These are phyloP conservation scores for Ambispora gerdemannii DNA, from an alignment of 192 early-diverging fungal genomes.

Conservation along the genomic window DNA sequence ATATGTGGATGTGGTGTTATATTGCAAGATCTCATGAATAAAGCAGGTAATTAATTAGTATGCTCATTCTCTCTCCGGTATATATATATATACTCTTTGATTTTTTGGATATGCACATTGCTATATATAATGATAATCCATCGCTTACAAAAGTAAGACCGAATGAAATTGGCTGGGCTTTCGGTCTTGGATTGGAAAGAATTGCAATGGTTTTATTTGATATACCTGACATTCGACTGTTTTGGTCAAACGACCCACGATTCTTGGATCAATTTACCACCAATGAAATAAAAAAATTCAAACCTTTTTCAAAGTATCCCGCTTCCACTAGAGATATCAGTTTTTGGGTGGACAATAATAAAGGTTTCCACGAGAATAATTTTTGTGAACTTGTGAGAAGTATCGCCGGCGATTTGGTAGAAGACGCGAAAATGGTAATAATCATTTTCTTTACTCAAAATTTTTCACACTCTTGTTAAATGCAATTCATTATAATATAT, in stretches of 20 bases:
- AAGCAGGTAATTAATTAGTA: conserved; percentile 45
- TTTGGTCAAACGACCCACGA: conserved; percentile 88
- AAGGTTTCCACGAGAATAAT: conserved; percentile 86
- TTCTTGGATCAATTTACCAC: conserved; percentile 81
- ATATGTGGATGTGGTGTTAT: conserved; percentile 92
- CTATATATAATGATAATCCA: not conserved
- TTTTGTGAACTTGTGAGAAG: conserved; percentile 89
- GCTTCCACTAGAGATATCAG: conserved; percentile 93
- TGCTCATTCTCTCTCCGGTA: too few relatives aligned
- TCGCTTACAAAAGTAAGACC: conserved; percentile 45
- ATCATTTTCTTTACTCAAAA: not conserved
- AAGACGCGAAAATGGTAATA: conserved; percentile 78
- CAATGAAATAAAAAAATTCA: conserved; percentile 70
- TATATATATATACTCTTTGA: too few relatives aligned
- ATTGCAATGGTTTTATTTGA: conserved; percentile 94
- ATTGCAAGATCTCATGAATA: conserved; percentile 76
- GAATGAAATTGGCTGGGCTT: conserved; percentile 93
- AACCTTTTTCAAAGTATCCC: conserved; percentile 86
- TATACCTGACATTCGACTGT: conserved; percentile 94
- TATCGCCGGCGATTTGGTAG: conserved; percentile 88
- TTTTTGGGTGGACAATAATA: conserved; percentile 71
- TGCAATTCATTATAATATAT: conserved; percentile 1
- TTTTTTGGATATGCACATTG: not conserved
- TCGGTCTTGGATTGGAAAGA: conserved; percentile 94
- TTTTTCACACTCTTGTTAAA: not conserved